Percentiles rank a stretch among this genome's conserved stretches.
Conservation (phyloP, 768 basidiomycete species). For the Tricholoma bakamatsutake region DNA sequence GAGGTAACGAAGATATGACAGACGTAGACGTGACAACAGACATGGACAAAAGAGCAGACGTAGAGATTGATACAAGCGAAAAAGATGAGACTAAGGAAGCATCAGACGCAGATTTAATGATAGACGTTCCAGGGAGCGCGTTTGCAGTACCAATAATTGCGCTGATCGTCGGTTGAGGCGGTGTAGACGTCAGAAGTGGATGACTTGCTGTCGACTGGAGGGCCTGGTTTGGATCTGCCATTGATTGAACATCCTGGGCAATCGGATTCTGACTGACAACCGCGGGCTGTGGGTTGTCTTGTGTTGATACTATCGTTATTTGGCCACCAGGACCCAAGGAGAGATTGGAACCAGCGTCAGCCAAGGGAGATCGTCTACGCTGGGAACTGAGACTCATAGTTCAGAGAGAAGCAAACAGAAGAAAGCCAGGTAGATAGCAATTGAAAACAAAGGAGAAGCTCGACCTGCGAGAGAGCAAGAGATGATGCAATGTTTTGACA, state of each 20-base stretch:
- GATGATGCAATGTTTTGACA: neutral
- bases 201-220: neutral
- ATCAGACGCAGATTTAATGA: neutral
- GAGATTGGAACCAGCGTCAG: constrained; percentile 1
- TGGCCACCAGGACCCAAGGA: constrained; percentile 2
- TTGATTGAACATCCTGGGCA: constrained; percentile 7
- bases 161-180: neutral
- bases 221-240: constrained; percentile 4
- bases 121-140: neutral
- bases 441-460: constrained; percentile 5
- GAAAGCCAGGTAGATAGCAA: neutral
- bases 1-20: neutral
- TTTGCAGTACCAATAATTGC: neutral
- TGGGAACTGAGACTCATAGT: constrained; percentile 1
- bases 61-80: neutral
- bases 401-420: neutral
- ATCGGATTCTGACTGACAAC: neutral
- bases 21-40: constrained; percentile 1
- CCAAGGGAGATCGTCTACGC: neutral
- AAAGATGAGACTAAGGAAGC: neutral
- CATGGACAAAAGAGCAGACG: neutral
- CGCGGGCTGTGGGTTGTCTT: neutral
- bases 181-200: constrained; percentile 3
- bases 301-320: neutral
- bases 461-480: constrained; percentile 16